A percentile compares a stretch with the other conserved stretches of the same genome.
phyloP scores from a whole-genome alignment of 1,139 yeast species.

The Suhomyces maxii region DNA sequence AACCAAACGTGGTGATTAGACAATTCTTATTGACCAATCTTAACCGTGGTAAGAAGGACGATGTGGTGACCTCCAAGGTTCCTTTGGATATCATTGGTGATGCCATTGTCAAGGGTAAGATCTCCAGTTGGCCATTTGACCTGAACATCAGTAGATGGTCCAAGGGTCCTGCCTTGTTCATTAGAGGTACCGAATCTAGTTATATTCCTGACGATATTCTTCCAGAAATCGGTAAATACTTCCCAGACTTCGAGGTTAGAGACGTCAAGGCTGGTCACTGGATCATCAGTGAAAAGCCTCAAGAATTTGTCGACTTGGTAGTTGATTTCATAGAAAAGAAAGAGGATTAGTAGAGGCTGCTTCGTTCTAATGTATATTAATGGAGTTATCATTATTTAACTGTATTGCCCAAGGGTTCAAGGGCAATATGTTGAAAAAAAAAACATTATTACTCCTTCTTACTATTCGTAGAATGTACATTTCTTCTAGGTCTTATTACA shows the following conservation, averaged over 20 bases:
- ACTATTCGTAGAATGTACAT: no score
- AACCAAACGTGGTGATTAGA: constrained; percentile 59
- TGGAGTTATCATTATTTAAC: no score
- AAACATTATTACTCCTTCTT: no score
- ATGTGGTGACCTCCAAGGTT: constrained; percentile 48
- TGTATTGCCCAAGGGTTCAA: no score
- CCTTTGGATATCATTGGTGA: constrained; percentile 71
- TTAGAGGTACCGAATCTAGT: constrained; percentile 74
- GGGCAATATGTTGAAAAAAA: no score
- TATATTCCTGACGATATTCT: constrained; percentile 87
- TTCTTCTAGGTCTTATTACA: constrained; percentile 13
- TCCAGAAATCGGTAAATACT: constrained; percentile 71
- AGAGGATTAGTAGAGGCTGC: constrained; percentile 38
- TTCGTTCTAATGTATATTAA: no score
- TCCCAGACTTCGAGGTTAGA: constrained; percentile 72
- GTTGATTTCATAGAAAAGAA: constrained; percentile 58
- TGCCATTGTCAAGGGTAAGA: constrained; percentile 58
- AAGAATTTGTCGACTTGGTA: constrained; percentile 60
- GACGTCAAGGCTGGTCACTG: constrained; percentile 91
- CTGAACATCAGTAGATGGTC: constrained; percentile 55
- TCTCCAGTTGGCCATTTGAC: constrained; percentile 79
- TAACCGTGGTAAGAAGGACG: constrained; percentile 44
- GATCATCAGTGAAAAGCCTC: constrained; percentile 80
- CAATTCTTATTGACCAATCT: constrained; percentile 79
- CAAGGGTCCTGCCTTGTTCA: constrained; percentile 68